Evolutionary conservation across 495 filamentous ascomycete genomes (phyloP), one percentile per base, ranked within the genome.

Genomic region (Xylaria palmicola): DNA sequence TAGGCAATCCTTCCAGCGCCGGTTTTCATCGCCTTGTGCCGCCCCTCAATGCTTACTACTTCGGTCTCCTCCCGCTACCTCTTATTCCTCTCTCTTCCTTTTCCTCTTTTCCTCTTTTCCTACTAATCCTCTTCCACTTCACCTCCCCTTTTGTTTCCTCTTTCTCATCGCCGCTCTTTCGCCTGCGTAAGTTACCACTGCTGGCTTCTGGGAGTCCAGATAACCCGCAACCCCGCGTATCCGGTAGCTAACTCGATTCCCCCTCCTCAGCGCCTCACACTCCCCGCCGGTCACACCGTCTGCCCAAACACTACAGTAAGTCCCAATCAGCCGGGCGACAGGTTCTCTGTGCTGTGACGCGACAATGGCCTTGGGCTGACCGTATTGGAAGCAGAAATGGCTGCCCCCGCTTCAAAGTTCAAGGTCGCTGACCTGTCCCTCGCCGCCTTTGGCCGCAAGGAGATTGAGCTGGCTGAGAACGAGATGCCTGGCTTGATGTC

Each of bases 361-460:
- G 1, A n/a, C 4, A 20, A 24, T 27, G 37, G 13, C 27, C 9
- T 22, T 7, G 9, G 10, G 27, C 60, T 66, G 56, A 67, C 60
- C 20, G 13, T 43, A 27, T 17, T 63, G 44, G 27, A 34, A 39
- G 24, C 45, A 69, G 62, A 57, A 72, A 88, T 84, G 80, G 72
- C 84, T 82, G 88, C 92, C 73, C 93, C 93, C 77, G 93, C 93
- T 68, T 82, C 88, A 74, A 93, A 90, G 77, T 94, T 88, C 88
- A 96, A 98, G 90, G 92, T 98, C 82, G 91, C 93, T 71, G 94
- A 98, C 83, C 90, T 98, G 78, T 91, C 89, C 73, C 87, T 98
- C 74, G 93, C 94, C 72, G 94, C 94, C 76, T 98, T 98, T 74
- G 94, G 94, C 77, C 94, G 94, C 81, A 93, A 93, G 75, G 94